Evolutionary conservation across 352 stramenopile genomes (phyloP), one percentile per base, ranked within the genome.

Genomic region (Phytophthora citrophthora): DNA sequence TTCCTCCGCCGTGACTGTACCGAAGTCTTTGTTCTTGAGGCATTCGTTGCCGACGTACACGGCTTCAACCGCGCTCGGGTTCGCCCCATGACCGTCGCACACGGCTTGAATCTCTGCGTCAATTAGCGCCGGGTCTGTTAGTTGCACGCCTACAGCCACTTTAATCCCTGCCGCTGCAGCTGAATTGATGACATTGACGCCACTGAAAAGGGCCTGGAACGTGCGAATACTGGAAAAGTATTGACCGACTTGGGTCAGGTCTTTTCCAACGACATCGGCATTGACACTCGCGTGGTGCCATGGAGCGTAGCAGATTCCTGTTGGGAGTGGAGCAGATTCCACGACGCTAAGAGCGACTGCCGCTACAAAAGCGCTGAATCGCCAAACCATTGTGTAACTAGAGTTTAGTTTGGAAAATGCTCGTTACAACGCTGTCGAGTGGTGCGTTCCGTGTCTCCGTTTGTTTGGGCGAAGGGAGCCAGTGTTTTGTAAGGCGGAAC

Each of bases 11-110:
- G 72, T 62, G 41, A 56, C 76, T 1, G 62, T 72, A 12, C 80
- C 83, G 24, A 78, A 86, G 49, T 67, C 65, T 31, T 77, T 76
- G 61, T 86, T 89, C 45, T 72, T 57, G n/a, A 94, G 70, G 73
- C 89, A 79, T 43, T 94, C 86, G 61, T 93, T 94, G 27, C 86
- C 86, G 31, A 89, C 79, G 57, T 89, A 93, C 29, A 94, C 85
- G 4, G 81, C 83, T 49, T 89, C 68, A 24, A 94, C 64, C 0
- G 48, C 62, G 18, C 59, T 41, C 0, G 82, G 75, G 48, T 84
- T 65, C 1, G 50, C 47, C 20, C 72, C 60, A 26, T 79, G 81
- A 18, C 80, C 86, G 3, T 75, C 67, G 45, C 86, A 86, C 39
- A 83, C 83, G 12, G 83, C 83, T n/a, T 84, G 38, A 61, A 94